Percentiles rank a stretch among this genome's conserved stretches.
Conservation (phyloP, 192 early-diverging fungal species). For the Coemansia brasiliensis region DNA sequence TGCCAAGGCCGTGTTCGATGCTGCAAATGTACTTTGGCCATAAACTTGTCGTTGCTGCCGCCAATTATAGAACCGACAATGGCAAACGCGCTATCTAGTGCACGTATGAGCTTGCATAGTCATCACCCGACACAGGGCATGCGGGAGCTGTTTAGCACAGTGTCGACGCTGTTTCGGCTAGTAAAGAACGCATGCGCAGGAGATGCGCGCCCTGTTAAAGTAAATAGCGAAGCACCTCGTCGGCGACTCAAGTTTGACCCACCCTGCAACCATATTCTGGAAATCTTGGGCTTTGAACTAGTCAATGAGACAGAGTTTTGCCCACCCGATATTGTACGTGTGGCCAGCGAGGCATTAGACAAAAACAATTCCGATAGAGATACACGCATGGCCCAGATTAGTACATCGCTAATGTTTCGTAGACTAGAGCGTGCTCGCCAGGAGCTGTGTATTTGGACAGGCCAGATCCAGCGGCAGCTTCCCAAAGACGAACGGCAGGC, state of each 20-base stretch:
- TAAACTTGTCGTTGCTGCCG: background rate
- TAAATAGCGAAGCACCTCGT: constrained; percentile 17
- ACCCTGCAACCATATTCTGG: constrained; percentile 34
- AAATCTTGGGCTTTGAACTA: constrained; percentile 32
- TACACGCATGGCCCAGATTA: background rate
- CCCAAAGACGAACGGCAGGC: constrained; percentile 22
- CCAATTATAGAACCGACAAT: constrained; percentile 21
- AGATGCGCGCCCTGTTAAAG: constrained; percentile 19
- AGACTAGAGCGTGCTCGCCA: constrained; percentile 26
- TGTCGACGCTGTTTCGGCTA: constrained; percentile 18
- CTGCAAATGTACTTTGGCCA: constrained; percentile 34
- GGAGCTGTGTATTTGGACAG: constrained; percentile 23
- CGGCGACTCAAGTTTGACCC: constrained; percentile 39
- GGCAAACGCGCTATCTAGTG: constrained; percentile 14
- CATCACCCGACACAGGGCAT: constrained; percentile 40
- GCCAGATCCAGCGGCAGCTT: constrained; percentile 31
- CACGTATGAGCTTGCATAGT: constrained; percentile 16
- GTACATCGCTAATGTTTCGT: constrained; percentile 7
- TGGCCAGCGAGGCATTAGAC: background rate
- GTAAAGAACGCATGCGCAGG: constrained; percentile 30
- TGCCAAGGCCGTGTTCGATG: constrained; percentile 22
- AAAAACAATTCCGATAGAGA: background rate
- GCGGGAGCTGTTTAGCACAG: constrained; percentile 31
- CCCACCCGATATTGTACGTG: constrained; percentile 17
- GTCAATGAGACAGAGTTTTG: constrained; percentile 15